Base-by-base conservation (phyloP, 768 basidiomycete species). In the Russula sp. region DNA sequence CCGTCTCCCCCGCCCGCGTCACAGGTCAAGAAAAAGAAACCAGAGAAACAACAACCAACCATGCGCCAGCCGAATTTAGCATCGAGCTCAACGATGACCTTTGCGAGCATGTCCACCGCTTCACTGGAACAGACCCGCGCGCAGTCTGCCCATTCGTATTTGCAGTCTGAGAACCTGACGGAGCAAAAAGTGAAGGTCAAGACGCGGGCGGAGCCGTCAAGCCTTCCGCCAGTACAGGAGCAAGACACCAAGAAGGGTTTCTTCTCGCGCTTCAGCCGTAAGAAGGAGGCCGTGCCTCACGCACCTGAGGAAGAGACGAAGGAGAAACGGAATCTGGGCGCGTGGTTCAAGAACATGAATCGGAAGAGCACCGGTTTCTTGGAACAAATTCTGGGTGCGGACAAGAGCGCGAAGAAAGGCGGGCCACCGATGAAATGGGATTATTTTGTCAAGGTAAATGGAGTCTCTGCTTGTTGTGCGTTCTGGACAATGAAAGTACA, bases 71-170 rank as follows among this genome's bases (percentile, higher is more conserved):
- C 63, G 51, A 71, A 61, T 67, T 68, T 63, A 56, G 64, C 68
- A 4, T 63, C 71, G 5, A 52, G 55, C 48, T 63, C 72, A 36
- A 64, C 69, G 30, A 64, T 67, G 65, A 5, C 16, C 10, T 71
- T 57, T 69, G 68, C 66, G 60, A 71, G 64, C 67, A 72, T 71
- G 63, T 81, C 81, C 20, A 77, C 80, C 14, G 68, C 70, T 13
- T 75, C 76, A 36, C 76, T 76, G 63, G 77, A 77, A 9, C 73
- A 83, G 9, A 78, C 80, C 20, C 74, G 80, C 6, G 87, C 87
- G 0, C 87, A 88, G 72, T 92, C 90, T 22, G 82, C 83, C 26
- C 87, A 79, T 66, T 84, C 87, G 14, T 92, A 92, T 73, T 69
- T 90, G 26, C 81, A 86, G 69, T 72, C 76, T 18, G 78, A 81